These are phyloP conservation scores for Capsella bursapastoris DNA, from an alignment of 345 rosid genomes.

Conservation along the genomic window DNA sequence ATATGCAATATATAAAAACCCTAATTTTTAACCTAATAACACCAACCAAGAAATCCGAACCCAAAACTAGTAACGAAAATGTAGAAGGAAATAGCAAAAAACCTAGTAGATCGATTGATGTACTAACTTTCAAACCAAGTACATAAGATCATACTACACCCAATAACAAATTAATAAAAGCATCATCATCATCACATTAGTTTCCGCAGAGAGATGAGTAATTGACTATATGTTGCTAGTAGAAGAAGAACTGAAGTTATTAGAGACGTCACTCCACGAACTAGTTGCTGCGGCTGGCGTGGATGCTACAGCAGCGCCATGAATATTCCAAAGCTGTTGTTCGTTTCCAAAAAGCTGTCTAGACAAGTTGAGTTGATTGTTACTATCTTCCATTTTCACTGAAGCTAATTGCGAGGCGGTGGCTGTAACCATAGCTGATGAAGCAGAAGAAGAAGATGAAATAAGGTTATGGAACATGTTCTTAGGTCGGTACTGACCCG, in stretches of 20 bases:
- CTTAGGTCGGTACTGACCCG: slow-evolving; percentile 44
- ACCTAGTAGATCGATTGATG: slow-evolving; percentile 29
- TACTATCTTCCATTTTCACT: slow-evolving; percentile 50
- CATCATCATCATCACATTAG: slow-evolving; percentile 26
- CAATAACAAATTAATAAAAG: slow-evolving; percentile 15
- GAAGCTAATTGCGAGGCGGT: slow-evolving; percentile 39
- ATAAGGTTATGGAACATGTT: slow-evolving; percentile 41
- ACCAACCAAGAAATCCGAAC: slow-evolving; percentile 37
- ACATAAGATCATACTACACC: slow-evolving; percentile 43
- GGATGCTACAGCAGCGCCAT: slow-evolving; percentile 33
- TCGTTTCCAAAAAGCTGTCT: slow-evolving; percentile 42
- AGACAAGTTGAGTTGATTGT: slow-evolving; percentile 41
- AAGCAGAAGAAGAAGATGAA: slow-evolving; percentile 40
- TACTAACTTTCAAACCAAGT: slow-evolving; percentile 31
- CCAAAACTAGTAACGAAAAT: slow-evolving; percentile 27
- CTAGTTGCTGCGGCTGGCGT: slow-evolving; percentile 38
- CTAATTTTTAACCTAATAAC: slow-evolving; percentile 27
- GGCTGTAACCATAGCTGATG: slow-evolving; percentile 44
- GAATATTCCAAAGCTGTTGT: slow-evolving; percentile 45
- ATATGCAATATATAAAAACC: slow-evolving; percentile 21
- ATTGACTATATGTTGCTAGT: slow-evolving; percentile 42
- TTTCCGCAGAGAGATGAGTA: background rate
- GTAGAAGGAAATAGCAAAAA: slow-evolving; percentile 12
- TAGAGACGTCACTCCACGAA: slow-evolving; percentile 50
- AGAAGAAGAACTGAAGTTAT: slow-evolving; percentile 47